Evolutionary conservation across 2,329 filamentous ascomycete genomes (phyloP).

Genomic region (Colletotrichum spaethianum): DNA sequence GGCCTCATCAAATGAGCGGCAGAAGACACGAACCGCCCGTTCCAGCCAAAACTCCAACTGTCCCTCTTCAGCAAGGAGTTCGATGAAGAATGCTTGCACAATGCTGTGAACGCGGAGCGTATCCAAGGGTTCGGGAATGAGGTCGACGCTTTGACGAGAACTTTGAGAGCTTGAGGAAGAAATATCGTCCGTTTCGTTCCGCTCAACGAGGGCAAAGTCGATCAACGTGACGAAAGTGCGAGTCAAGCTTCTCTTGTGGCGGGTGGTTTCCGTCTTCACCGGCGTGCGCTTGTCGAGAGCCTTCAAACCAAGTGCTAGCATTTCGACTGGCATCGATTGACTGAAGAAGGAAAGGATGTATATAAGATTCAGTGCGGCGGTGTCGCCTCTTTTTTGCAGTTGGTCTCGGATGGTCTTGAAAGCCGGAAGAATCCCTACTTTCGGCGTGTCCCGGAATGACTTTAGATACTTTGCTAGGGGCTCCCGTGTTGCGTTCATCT

Average conservation of each 20-base stretch:
- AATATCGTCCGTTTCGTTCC: constrained; percentile 61
- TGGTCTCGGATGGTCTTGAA: constrained; percentile 65
- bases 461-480: constrained; percentile 74
- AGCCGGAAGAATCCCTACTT: constrained; percentile 63
- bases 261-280: constrained; percentile 55
- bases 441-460: constrained; percentile 69
- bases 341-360: constrained; percentile 76
- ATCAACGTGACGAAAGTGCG: constrained; percentile 66
- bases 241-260: constrained; percentile 56
- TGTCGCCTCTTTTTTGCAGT: constrained; percentile 60
- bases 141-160: constrained; percentile 48
- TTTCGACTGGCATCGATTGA: constrained; percentile 75
- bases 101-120: constrained; percentile 66
- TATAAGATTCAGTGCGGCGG: constrained; percentile 75
- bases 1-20: constrained; percentile 63
- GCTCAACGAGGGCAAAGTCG: constrained; percentile 65
- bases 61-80: constrained; percentile 58
- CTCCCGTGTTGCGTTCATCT: constrained; percentile 72
- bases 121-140: constrained; percentile 60
- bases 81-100: constrained; percentile 67
- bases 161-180: constrained; percentile 58
- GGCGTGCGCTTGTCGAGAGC: constrained; percentile 62
- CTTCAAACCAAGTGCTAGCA: constrained; percentile 70
- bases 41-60: constrained; percentile 64
- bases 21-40: constrained; percentile 63